Conservation (phyloP, 441 rosid species). For the Arabidopsis hybrid region DNA sequence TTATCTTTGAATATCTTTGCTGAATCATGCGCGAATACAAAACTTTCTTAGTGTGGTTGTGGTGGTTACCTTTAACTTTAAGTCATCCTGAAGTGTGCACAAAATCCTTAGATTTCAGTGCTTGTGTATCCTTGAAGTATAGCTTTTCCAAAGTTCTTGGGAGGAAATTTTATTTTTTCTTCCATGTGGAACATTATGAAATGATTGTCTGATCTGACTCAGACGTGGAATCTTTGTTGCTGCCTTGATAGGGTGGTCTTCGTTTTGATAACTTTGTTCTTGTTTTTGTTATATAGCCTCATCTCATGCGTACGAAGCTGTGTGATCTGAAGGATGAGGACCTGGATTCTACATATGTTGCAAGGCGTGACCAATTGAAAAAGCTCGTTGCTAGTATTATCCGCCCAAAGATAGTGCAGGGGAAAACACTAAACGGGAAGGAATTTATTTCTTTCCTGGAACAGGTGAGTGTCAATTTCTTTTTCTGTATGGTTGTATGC, state of each 20-base stretch:
- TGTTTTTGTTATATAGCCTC: slow-evolving; percentile 75
- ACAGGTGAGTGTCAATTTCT: slow-evolving; percentile 63
- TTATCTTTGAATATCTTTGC: slow-evolving; percentile 6
- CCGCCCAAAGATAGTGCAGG: slow-evolving; percentile 95
- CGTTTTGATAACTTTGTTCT: slow-evolving; percentile 36
- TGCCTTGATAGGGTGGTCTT: slow-evolving; percentile 1
- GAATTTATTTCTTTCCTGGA: slow-evolving; percentile 92
- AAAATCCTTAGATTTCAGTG: background rate
- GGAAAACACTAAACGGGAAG: slow-evolving; percentile 81
- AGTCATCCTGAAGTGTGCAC: background rate
- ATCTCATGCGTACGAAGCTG: slow-evolving; percentile 94
- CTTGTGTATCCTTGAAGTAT: slow-evolving; percentile 11
- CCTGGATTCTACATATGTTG: slow-evolving; percentile 80
- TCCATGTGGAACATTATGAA: background rate
- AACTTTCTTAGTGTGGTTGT: background rate
- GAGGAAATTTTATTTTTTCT: background rate
- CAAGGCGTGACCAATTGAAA: slow-evolving; percentile 82
- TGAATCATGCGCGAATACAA: background rate
- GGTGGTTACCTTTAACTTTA: background rate
- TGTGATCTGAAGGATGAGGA: slow-evolving; percentile 96
- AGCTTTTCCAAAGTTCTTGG: slow-evolving; percentile 8
- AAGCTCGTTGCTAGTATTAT: slow-evolving; percentile 75
- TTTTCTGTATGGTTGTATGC: slow-evolving; percentile 16
- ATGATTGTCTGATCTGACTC: slow-evolving; percentile 17
- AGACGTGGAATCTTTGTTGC: background rate